Conservation (phyloP, 768 basidiomycete species). For the Lanmaoa rubissima region DNA sequence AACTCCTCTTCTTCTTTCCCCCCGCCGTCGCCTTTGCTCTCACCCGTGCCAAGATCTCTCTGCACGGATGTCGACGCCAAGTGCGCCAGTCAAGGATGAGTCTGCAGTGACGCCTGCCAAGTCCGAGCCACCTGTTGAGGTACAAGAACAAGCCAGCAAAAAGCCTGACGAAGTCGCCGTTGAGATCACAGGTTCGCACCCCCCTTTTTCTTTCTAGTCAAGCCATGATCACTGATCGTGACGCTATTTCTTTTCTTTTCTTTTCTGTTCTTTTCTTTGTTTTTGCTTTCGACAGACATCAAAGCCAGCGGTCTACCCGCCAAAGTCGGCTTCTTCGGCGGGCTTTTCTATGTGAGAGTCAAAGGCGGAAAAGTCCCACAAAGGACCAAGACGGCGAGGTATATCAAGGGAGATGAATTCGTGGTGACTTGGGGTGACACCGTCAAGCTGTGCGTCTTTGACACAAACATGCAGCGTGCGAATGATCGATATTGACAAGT, state of each 20-base stretch:
- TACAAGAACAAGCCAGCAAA: conserved; percentile 1
- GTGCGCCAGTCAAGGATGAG: conserved; percentile 1
- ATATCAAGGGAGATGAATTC: conserved; percentile 26
- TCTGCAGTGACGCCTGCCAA: neutral
- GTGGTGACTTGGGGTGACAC: conserved; percentile 30
- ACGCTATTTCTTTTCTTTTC: neutral
- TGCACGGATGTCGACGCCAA: conserved; percentile 15
- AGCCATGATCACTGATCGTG: neutral
- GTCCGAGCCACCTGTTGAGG: neutral
- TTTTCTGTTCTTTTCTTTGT: no score
- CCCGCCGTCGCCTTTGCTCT: neutral
- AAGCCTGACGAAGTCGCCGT: conserved; percentile 19
- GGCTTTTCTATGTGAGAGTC: conserved; percentile 28
- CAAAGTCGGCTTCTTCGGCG: conserved; percentile 31
- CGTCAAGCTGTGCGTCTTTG: conserved; percentile 23
- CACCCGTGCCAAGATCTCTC: neutral
- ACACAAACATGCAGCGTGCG: neutral
- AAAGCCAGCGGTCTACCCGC: conserved; percentile 35
- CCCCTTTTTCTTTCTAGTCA: neutral
- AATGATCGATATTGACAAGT: neutral
- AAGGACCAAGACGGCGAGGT: conserved; percentile 28
- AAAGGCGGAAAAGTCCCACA: conserved; percentile 29
- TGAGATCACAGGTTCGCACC: conserved; percentile 27
- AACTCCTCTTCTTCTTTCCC: no score
- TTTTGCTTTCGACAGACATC: conserved; percentile 25